Percentiles rank a stretch among this genome's conserved stretches.
phyloP scores from a whole-genome alignment of 75 land plant species.

The Picea glauca region DNA sequence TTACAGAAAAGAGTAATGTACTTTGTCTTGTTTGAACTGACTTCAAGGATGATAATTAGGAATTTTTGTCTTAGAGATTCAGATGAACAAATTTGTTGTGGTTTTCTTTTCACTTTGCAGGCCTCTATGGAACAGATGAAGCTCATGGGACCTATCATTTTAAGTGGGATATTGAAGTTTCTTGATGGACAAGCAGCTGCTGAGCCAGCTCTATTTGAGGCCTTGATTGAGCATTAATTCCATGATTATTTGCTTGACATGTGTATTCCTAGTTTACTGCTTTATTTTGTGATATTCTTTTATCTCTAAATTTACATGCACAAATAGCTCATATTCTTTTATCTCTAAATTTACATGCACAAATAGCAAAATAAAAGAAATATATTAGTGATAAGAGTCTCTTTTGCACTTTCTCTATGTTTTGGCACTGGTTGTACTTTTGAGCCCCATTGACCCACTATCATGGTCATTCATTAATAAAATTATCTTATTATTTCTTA shows the following conservation, averaged over 20 bases:
- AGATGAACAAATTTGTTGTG: background rate
- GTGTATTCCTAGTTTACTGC: background rate
- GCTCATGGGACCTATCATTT: constrained; percentile 88
- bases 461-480: too few species aligned
- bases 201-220: constrained; percentile 35
- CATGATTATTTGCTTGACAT: background rate
- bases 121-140: constrained; percentile 10
- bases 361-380: background rate
- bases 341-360: background rate
- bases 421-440: too few species aligned
- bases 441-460: too few species aligned
- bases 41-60: background rate
- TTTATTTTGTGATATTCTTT: background rate
- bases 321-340: background rate
- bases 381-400: too few species aligned
- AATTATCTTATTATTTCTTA: too few species aligned
- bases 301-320: background rate
- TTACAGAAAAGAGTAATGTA: too few species aligned
- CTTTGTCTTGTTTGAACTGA: too few species aligned
- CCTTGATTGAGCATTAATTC: background rate
- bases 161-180: constrained; percentile 69
- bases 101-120: too few species aligned
- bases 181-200: constrained; percentile 49
- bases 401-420: too few species aligned
- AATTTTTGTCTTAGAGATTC: background rate